Conservation (phyloP, 225 moss, liverwort and hornwort species). For the Climacium dendroides region DNA sequence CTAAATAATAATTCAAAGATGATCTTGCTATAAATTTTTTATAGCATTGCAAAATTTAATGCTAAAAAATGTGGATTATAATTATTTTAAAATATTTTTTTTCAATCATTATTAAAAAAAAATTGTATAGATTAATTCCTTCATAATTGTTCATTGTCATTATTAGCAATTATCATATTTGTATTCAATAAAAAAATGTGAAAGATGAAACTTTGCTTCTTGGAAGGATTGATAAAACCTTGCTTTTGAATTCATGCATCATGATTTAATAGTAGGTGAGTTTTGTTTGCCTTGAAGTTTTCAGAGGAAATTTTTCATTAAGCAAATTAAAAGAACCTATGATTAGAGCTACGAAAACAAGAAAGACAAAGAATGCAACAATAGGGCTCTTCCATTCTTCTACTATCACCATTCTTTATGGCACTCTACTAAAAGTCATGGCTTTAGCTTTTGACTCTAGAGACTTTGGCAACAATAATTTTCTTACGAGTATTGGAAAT, state of each 20-base stretch:
- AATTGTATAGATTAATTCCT: not conserved
- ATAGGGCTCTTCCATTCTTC: rapidly evolving
- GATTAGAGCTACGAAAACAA: not conserved
- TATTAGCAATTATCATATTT: not conserved
- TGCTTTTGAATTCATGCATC: not conserved
- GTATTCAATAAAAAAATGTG: not conserved
- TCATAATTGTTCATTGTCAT: not conserved
- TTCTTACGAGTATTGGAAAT: rapidly evolving
- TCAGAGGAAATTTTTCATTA: not conserved
- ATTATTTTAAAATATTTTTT: not conserved
- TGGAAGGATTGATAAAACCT: not conserved
- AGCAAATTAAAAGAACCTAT: not conserved
- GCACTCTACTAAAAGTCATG: rapidly evolving
- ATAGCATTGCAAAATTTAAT: not conserved
- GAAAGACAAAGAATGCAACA: not conserved
- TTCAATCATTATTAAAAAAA: not conserved
- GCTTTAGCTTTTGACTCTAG: not conserved
- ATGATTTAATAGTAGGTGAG: not conserved
- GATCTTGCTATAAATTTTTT: not conserved
- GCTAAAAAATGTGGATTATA: too few relatives aligned
- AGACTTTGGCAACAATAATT: not conserved
- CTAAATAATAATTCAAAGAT: not conserved
- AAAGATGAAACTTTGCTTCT: not conserved
- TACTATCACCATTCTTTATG: too few relatives aligned
- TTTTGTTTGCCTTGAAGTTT: not conserved